Conservation (phyloP, 305 asterid species). For the Coffea humblotiana region DNA sequence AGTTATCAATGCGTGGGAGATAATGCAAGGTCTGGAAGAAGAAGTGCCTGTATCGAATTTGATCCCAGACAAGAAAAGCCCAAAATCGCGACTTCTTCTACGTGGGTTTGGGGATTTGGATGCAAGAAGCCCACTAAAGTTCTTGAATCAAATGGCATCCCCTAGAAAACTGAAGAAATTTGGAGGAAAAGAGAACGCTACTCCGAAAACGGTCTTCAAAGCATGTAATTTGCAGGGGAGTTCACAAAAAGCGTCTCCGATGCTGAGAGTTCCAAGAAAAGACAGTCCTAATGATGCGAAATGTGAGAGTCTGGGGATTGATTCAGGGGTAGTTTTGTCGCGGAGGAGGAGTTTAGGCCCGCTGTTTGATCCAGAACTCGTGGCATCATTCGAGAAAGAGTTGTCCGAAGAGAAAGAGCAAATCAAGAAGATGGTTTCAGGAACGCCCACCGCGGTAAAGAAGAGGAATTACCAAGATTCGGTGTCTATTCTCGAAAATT, state of each 20-base stretch:
- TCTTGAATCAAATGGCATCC: slow-evolving; percentile 59
- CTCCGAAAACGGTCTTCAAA: slow-evolving; percentile 52
- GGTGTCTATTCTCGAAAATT: slow-evolving; percentile 38
- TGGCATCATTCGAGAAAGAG: slow-evolving; percentile 48
- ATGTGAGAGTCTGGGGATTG: slow-evolving; percentile 45
- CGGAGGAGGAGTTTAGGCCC: slow-evolving; percentile 63
- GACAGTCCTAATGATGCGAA: slow-evolving; percentile 43
- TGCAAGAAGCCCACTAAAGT: slow-evolving; percentile 58
- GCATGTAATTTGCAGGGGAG: slow-evolving; percentile 36
- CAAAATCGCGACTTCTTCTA: slow-evolving; percentile 46
- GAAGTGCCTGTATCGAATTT: slow-evolving; percentile 25
- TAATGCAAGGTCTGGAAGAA: slow-evolving; percentile 92
- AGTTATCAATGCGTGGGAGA: slow-evolving; percentile 83
- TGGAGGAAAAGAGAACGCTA: slow-evolving; percentile 71
- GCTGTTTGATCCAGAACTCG: slow-evolving; percentile 54
- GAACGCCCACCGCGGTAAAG: slow-evolving; percentile 17
- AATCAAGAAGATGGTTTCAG: slow-evolving; percentile 47
- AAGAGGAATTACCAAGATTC: slow-evolving; percentile 24
- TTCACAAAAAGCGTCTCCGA: slow-evolving; percentile 56
- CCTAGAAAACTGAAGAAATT: slow-evolving; percentile 55
- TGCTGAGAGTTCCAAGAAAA: slow-evolving; percentile 48
- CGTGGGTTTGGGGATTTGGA: slow-evolving; percentile 41
- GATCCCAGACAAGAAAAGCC: slow-evolving; percentile 47
- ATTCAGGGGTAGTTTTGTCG: slow-evolving; percentile 34
- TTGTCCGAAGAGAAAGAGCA: slow-evolving; percentile 51